Conservation (phyloP, 164 flowering plant genomes). For the Aristolochia californica region DNA sequence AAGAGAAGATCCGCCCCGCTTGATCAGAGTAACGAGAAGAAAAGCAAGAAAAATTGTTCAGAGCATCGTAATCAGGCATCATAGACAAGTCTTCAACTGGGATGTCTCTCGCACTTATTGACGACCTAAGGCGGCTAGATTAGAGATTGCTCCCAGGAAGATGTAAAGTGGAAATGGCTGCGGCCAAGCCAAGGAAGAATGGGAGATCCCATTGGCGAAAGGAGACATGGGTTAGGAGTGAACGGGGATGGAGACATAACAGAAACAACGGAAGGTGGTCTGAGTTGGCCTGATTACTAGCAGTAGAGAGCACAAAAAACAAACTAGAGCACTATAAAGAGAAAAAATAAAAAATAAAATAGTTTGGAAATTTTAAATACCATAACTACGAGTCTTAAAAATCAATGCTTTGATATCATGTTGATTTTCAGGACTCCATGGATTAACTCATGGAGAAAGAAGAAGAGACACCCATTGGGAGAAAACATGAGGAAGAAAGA, state of each 20-base stretch:
- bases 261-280: constrained; percentile 63
- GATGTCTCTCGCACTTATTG: constrained; percentile 77
- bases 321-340: no score
- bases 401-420: no score
- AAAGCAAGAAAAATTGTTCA: constrained; percentile 45
- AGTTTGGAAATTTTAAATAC: no score
- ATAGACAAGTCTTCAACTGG: constrained; percentile 37
- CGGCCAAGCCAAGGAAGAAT: constrained; percentile 55
- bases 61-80: constrained; percentile 44
- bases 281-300: no score
- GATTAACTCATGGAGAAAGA: no score
- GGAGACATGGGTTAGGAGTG: constrained; percentile 92
- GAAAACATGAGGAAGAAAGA: no score
- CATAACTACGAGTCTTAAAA: no score
- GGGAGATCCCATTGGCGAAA: constrained; percentile 51
- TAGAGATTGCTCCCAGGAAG: constrained; percentile 88
- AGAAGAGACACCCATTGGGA: no score
- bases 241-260: constrained; percentile 70
- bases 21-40: constrained; percentile 45
- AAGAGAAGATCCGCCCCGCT: constrained; percentile 50
- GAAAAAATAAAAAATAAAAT: no score
- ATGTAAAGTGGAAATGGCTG: constrained; percentile 76
- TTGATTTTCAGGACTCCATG: no score
- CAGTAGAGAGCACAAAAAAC: no score
- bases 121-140: constrained; percentile 80